Evolutionary conservation across 176 grass and related monocot genomes (phyloP).

Genomic region (Poa annua): DNA sequence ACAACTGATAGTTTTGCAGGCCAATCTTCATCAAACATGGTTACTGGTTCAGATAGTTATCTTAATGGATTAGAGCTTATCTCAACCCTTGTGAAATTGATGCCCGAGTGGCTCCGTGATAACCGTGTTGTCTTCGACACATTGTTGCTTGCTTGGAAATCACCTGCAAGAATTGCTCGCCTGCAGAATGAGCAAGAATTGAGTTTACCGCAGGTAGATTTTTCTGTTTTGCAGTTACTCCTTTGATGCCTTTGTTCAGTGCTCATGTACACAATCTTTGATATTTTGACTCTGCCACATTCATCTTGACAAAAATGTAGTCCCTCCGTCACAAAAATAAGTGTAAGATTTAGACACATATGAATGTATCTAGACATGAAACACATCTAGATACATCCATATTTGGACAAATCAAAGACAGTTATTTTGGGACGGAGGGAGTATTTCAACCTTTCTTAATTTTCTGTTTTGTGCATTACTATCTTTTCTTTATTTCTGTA

Average conservation of each 20-base stretch:
- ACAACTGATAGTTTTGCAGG: constrained; percentile 62
- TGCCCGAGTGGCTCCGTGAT: constrained; percentile 92
- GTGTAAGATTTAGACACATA: too few species aligned
- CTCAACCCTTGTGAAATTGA: constrained; percentile 85
- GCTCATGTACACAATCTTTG: not conserved
- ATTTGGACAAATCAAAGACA: too few species aligned
- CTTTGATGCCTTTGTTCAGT: constrained; percentile 27
- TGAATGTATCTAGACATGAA: too few species aligned
- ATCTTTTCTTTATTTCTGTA: not conserved
- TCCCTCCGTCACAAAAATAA: too few species aligned
- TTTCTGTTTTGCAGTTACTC: constrained; percentile 31
- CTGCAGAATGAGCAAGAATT: constrained; percentile 92
- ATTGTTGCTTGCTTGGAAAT: constrained; percentile 93
- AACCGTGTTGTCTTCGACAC: constrained; percentile 88
- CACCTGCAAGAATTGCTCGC: constrained; percentile 79
- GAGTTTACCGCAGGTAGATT: constrained; percentile 78
- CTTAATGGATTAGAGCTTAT: constrained; percentile 96
- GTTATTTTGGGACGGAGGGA: too few species aligned
- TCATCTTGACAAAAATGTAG: not conserved
- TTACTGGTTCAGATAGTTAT: constrained; percentile 75
- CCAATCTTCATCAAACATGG: constrained; percentile 58
- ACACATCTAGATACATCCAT: too few species aligned
- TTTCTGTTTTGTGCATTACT: constrained; percentile 3
- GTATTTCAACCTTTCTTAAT: not conserved
- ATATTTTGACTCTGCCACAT: constrained; percentile 8